A percentile compares a stretch with the other conserved stretches of the same genome.
Evolutionary conservation across 345 rosid genomes (phyloP).

Genomic region (Nephelium lappaceum): DNA sequence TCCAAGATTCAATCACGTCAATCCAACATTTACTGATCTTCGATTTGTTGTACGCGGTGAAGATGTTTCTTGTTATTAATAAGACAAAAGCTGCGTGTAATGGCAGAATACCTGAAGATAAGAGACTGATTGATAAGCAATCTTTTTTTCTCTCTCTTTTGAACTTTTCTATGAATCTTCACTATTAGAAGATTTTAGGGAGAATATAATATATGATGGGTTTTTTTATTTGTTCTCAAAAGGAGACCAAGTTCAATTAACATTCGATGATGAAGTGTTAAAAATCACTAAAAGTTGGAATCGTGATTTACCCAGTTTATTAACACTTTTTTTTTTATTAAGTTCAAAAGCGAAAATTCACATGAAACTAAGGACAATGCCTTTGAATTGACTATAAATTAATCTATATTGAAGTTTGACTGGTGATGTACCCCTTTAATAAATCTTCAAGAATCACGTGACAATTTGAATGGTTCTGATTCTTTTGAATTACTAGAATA

Average conservation of each 20-base stretch:
- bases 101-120: not conserved
- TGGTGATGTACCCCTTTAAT: not conserved
- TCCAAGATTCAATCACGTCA: constrained; percentile 4
- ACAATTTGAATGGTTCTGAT: not conserved
- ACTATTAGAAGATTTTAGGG: not conserved
- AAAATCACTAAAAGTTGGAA: not conserved
- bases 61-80: not conserved
- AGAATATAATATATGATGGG: not conserved
- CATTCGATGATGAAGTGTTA: not conserved
- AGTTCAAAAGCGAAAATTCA: not conserved
- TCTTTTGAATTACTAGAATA: not conserved
- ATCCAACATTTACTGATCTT: too few relatives aligned
- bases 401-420: not conserved
- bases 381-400: constrained; percentile 24
- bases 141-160: not conserved
- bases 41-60: too few relatives aligned
- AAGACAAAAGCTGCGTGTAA: constrained; percentile 7
- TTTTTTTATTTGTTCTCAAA: not conserved
- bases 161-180: not conserved
- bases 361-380: not conserved
- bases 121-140: not conserved
- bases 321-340: not conserved
- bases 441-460: constrained; percentile 20
- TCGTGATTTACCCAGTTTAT: not conserved
- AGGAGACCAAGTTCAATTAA: constrained; percentile 25